Percentiles rank a stretch among this genome's conserved stretches.
Evolutionary conservation across 2,329 filamentous ascomycete species (phyloP).

Genomic region (Alternaria ethzedia): DNA sequence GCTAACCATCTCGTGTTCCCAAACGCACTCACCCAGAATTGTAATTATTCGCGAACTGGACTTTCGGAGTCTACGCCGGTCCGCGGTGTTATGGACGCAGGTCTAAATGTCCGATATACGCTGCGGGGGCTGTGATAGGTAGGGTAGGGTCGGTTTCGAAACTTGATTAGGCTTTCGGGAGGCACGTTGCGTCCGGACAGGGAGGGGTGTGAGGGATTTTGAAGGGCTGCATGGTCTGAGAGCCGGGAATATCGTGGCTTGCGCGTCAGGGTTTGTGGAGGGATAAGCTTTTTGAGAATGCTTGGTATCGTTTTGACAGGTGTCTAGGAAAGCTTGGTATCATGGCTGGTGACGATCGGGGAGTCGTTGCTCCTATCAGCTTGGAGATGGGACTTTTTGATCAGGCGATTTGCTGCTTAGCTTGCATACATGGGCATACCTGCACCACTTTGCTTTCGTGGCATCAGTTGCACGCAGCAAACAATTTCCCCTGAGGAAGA

Average conservation of each 20-base stretch:
- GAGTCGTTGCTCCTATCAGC: not conserved
- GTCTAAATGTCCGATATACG: not conserved
- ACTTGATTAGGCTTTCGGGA: not conserved
- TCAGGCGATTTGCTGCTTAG: not conserved
- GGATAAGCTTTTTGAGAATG: not conserved
- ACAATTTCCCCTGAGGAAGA: not conserved
- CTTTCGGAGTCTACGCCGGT: not conserved
- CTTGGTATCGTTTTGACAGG: not conserved
- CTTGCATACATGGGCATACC: not conserved
- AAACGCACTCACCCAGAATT: not conserved
- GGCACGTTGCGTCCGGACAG: not conserved
- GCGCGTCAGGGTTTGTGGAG: not conserved
- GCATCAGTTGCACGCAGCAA: not conserved
- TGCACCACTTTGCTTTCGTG: not conserved
- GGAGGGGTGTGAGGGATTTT: not conserved
- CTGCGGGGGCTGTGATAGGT: not conserved
- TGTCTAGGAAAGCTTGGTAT: slow-evolving; percentile 4
- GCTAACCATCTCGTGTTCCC: not conserved
- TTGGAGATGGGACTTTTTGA: not conserved
- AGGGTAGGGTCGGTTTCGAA: not conserved
- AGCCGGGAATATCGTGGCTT: not conserved
- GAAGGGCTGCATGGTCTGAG: not conserved
- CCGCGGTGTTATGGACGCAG: not conserved
- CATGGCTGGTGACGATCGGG: not conserved
- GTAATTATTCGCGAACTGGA: not conserved